A percentile compares a stretch with the other conserved stretches of the same genome.
phyloP scores from a whole-genome alignment of 2,329 filamentous ascomycete species.

The Fusarium sp. region DNA sequence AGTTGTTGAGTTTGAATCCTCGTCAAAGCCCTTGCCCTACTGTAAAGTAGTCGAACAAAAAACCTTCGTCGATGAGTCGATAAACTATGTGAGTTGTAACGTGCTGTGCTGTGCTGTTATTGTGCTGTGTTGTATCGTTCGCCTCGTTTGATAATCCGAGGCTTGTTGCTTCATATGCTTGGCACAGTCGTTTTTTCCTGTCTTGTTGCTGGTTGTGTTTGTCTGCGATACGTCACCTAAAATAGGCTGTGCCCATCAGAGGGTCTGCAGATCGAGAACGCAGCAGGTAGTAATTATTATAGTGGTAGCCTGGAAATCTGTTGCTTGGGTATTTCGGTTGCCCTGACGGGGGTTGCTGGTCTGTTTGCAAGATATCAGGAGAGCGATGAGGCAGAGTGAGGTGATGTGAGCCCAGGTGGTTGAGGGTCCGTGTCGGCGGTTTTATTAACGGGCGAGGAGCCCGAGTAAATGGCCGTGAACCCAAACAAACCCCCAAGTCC shows the following conservation, averaged over 20 bases:
- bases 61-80: conserved; percentile 17
- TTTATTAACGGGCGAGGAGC: conserved; percentile 32
- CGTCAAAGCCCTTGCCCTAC: conserved; percentile 37
- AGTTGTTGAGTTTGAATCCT: conserved; percentile 29
- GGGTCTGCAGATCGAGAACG: conserved; percentile 36
- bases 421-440: conserved; percentile 39
- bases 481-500: neutral
- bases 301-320: conserved; percentile 30
- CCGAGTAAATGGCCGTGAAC: conserved; percentile 23
- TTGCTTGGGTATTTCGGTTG: conserved; percentile 41
- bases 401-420: conserved; percentile 43
- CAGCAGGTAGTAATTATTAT: conserved; percentile 41
- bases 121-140: conserved; percentile 27
- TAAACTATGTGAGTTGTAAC: conserved; percentile 10
- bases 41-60: conserved; percentile 2
- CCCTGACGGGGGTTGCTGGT: conserved; percentile 38
- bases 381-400: conserved; percentile 44
- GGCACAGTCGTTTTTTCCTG: conserved; percentile 27
- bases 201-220: conserved; percentile 32
- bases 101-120: neutral
- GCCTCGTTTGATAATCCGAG: conserved; percentile 26
- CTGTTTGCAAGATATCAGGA: conserved; percentile 41
- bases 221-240: conserved; percentile 41
- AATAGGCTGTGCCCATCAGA: conserved; percentile 35
- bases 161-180: conserved; percentile 33